Base-by-base conservation (phyloP, 2,329 filamentous ascomycete species). In the Talaromyces albobiverticillius region DNA sequence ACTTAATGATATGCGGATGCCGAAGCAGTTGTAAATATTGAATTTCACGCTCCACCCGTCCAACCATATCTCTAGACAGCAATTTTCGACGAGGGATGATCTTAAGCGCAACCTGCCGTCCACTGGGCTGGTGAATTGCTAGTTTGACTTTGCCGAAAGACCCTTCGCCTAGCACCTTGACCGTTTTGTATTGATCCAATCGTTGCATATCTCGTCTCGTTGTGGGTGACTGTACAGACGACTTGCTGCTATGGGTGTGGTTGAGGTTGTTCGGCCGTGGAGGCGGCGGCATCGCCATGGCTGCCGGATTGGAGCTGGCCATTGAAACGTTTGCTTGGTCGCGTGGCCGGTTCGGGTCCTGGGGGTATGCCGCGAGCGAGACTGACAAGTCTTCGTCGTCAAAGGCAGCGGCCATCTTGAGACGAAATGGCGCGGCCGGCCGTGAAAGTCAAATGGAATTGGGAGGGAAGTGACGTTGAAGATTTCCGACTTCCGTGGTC, bases 121-220 rank as follows among this genome's bases (percentile, higher is more conserved):
- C 89, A 62, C 90, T 97, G 62, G 91, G 86, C 66, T 90, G 86
- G 70, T 99, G 94, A 40, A 92, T 88, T 20, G 94, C 94, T 64
- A 99, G 83, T 79, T 97, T 97, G 71, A 99, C 94, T 77, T 99
- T 99, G 64, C 94, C 94, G 71, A 99, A 99, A 2, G 92, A 96
- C 45, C 94, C 94, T 76, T 99, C 94, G 54, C 94, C 94, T 13
- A 99, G 82, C 14, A 93, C 96, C 70, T 86, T 87, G 63, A 96
- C 81, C 54, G 96, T 87, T 64, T 88, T 89, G 78, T 99, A 99
- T 73, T 92, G 89, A 61, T 91, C 91, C 66, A 97, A 85, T 61
- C 93, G 86, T 77, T 93, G 88, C 76, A 89, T 90, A 60, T 85
- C 83, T 76, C 76, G 72, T 62, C 67, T 76, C 61, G 73, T 78